Evolutionary conservation across 352 stramenopile genomes (phyloP).

Genomic region (Peronospora tabacina): DNA sequence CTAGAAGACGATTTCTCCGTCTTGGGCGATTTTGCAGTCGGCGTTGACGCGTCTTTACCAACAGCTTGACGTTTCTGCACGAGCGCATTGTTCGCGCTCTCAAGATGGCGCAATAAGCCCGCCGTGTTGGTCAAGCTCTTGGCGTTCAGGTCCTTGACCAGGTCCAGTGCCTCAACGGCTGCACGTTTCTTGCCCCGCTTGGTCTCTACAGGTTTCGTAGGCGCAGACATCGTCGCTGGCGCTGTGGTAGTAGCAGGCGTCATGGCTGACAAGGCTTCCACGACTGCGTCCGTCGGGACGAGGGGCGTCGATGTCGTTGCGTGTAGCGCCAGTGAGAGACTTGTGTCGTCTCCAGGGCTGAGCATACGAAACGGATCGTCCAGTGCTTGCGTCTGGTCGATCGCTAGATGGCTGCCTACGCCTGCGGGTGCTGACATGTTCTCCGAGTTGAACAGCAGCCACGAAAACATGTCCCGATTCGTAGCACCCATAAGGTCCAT

Average conservation of each 20-base stretch:
- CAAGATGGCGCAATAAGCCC: constrained; percentile 55
- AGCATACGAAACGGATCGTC: constrained; percentile 72
- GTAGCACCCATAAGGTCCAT: constrained; percentile 60
- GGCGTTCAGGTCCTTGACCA: constrained; percentile 21
- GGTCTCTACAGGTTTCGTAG: constrained; percentile 22
- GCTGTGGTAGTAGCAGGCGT: constrained; percentile 14
- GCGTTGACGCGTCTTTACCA: constrained; percentile 3
- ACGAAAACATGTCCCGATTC: constrained; percentile 83
- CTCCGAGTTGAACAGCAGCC: constrained; percentile 81
- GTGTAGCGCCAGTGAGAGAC: constrained; percentile 34
- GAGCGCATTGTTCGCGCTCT: constrained; percentile 66
- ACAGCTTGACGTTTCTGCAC: constrained; percentile 49
- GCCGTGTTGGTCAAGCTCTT: constrained; percentile 50
- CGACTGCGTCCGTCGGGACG: constrained; percentile 24
- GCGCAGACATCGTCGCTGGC: constrained; percentile 12
- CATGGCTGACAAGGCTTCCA: constrained; percentile 15
- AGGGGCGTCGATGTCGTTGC: constrained; percentile 18
- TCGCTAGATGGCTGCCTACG: constrained; percentile 6
- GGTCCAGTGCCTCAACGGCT: constrained; percentile 35
- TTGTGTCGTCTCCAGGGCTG: constrained; percentile 29
- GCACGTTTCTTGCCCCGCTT: constrained; percentile 51
- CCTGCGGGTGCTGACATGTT: constrained; percentile 52
- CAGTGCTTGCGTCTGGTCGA: constrained; percentile 17
- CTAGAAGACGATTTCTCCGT: constrained; percentile 39
- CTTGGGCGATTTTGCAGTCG: constrained; percentile 37